Base-by-base conservation (phyloP, 129 eudicot genomes). In the Tagetes patula region DNA sequence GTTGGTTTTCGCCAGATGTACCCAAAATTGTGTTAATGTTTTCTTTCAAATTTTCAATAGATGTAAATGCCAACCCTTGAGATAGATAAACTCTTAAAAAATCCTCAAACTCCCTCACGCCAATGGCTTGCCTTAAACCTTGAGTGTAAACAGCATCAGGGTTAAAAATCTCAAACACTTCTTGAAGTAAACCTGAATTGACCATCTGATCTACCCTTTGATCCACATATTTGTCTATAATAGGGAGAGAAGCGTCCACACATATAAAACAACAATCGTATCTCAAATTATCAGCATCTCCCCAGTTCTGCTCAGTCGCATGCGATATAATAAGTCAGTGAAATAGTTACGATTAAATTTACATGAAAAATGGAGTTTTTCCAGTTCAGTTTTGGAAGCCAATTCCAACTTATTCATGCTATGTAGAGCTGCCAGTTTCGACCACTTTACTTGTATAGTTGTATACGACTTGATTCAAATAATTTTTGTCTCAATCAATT, bases 241-340 rank as follows among this genome's bases (percentile, higher is more conserved):
- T 84, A 40, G 91, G 84, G 42, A 95, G 83, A 80, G 97, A 85
- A 66, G 96, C 97, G 70, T 91, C 94, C 77, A 95, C 94, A 62
- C 96, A 95, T 74, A 95, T 75, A 41, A 95, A 90, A 77, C 97
- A 90, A 85, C 97, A 95, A 63, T 85, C 66, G 74, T 85, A 95
- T 86, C 91, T 88, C 69, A 82, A 82, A 82, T 81, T 80, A 88
- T 84, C 94, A 65, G 85, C 84, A 53, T 77, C 86, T 14, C 99
- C 99, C 99, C 99, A 95, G 66, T 88, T 86, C 99, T 95, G 96
- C 83, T 90, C 97, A 85, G 96, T 87, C 97, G 88, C 82, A 75
- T 65, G 81, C 75, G 70, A 69, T 43, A 72, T 59, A 68, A 41
- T 13, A 40, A 77, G 46, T 70, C 64, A 70, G 63, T 46, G 38